These are phyloP conservation scores for Solanum tarijense DNA, from an alignment of 257 asterid genomes.

Conservation along the genomic window DNA sequence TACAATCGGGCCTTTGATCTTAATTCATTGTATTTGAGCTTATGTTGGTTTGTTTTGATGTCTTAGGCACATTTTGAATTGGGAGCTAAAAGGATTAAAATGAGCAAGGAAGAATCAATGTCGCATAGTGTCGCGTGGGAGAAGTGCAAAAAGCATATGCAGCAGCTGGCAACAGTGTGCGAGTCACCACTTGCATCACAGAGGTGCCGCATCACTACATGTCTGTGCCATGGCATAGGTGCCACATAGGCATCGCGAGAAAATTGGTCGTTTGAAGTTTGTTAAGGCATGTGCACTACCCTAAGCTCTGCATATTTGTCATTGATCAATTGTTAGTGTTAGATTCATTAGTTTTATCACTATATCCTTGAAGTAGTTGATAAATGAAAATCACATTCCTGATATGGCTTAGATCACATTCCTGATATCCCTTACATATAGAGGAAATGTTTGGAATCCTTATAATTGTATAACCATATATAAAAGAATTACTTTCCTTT, in stretches of 20 bases:
- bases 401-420: not conserved
- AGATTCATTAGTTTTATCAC: not conserved
- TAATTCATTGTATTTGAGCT: not conserved
- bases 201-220: not conserved
- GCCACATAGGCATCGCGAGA: not conserved
- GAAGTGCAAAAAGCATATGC: not conserved
- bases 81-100: not conserved
- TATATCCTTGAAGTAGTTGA: not conserved
- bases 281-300: not conserved
- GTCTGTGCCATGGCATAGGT: not conserved
- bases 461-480: not conserved
- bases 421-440: not conserved
- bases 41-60: not conserved
- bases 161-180: not conserved
- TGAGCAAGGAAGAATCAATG: not conserved
- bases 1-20: not conserved
- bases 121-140: not conserved
- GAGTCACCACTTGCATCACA: not conserved
- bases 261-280: not conserved
- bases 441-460: not conserved
- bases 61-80: not conserved
- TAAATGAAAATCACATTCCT: not conserved
- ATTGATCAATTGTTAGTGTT: not conserved
- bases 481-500: not conserved
- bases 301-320: not conserved